These are phyloP conservation scores for Fragosphaeria purpurea DNA, from an alignment of 2,329 filamentous ascomycete species.

Conservation along the genomic window DNA sequence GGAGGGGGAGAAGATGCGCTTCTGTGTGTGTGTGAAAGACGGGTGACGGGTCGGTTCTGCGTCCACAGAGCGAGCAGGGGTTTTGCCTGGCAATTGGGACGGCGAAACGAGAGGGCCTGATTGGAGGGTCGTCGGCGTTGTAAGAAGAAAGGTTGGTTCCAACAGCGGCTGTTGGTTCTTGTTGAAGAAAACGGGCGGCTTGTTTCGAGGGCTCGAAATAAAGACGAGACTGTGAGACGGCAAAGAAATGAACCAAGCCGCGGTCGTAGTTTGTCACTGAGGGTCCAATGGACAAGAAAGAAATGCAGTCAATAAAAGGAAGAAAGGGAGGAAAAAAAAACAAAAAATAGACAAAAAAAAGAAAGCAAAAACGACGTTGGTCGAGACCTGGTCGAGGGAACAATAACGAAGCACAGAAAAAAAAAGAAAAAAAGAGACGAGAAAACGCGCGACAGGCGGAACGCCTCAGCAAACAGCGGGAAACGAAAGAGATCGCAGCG, in stretches of 20 bases:
- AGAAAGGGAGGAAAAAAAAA: not conserved
- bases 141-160: conserved; percentile 8
- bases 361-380: not conserved
- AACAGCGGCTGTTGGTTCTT: conserved; percentile 1
- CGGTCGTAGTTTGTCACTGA: too few relatives aligned
- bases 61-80: conserved; percentile 2
- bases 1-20: not conserved
- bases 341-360: not conserved
- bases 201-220: conserved; percentile 2
- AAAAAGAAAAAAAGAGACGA: not conserved
- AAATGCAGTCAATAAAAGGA: not conserved
- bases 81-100: conserved; percentile 12
- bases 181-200: conserved; percentile 3
- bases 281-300: not conserved
- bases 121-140: conserved; percentile 8
- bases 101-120: conserved; percentile 3
- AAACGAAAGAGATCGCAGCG: too few relatives aligned
- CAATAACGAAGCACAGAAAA: not conserved
- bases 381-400: not conserved
- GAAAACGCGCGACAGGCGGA: too few relatives aligned
- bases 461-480: too few relatives aligned
- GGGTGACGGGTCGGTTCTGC: not conserved
- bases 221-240: not conserved
- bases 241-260: not conserved
- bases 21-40: not conserved